Evolutionary conservation across 164 flowering plant species (phyloP).

Genomic region (Hamamelis virginiana): DNA sequence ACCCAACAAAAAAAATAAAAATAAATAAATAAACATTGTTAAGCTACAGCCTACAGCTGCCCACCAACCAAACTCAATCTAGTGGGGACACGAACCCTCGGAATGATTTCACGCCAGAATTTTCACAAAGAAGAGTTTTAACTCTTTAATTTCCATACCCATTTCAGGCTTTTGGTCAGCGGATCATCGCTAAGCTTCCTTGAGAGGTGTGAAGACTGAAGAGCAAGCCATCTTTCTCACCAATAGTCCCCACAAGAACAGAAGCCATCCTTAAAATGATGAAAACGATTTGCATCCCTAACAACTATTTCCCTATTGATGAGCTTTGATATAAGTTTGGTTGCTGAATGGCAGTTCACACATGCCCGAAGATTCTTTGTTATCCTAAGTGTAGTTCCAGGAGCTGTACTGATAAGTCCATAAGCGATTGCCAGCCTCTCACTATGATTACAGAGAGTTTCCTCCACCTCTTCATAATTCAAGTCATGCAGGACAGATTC

Average conservation of each 20-base stretch:
- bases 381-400: constrained; percentile 45
- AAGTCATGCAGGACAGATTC: constrained; percentile 51
- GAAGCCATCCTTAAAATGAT: constrained; percentile 47
- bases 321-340: constrained; percentile 46
- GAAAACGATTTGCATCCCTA: constrained; percentile 47
- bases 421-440: constrained; percentile 50
- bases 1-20: too few species aligned
- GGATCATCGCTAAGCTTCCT: background rate
- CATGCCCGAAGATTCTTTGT: constrained; percentile 52
- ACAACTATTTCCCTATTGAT: constrained; percentile 39
- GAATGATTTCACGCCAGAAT: too few species aligned
- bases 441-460: constrained; percentile 42
- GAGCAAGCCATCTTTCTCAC: constrained; percentile 20
- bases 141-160: background rate
- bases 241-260: constrained; percentile 55
- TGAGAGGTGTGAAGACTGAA: background rate
- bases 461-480: constrained; percentile 38
- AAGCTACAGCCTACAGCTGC: too few species aligned
- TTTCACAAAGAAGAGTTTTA: background rate
- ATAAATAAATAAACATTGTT: too few species aligned
- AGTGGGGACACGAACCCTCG: too few species aligned
- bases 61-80: too few species aligned
- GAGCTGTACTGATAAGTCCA: constrained; percentile 42
- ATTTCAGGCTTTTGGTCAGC: background rate
- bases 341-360: constrained; percentile 49